Evolutionary conservation across 192 early-diverging fungal genomes (phyloP).

Genomic region (Ambispora gerdemannii): DNA sequence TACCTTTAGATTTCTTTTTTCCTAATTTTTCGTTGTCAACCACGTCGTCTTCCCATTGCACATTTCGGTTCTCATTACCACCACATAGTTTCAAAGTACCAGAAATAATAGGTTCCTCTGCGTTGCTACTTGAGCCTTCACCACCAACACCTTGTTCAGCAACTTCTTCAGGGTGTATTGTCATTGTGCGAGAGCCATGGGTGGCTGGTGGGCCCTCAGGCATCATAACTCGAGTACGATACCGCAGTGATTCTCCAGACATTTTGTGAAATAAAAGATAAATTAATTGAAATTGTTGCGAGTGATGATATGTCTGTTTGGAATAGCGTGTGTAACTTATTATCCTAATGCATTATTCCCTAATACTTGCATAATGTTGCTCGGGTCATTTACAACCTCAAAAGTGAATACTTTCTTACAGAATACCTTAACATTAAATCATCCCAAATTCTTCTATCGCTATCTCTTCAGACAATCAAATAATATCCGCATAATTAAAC

Average conservation of each 20-base stretch:
- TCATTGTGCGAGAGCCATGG: slow-evolving; percentile 33
- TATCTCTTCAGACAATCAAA: too few species aligned
- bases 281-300: too few species aligned
- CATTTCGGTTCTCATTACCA: slow-evolving; percentile 36
- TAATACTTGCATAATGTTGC: too few species aligned
- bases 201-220: slow-evolving; percentile 16
- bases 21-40: slow-evolving; percentile 65
- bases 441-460: too few species aligned
- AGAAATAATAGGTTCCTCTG: background rate
- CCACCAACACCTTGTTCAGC: slow-evolving; percentile 2
- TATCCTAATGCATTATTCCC: too few species aligned
- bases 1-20: slow-evolving; percentile 64
- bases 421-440: too few species aligned
- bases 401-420: too few species aligned
- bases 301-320: too few species aligned
- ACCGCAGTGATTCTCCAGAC: background rate
- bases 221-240: background rate
- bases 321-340: too few species aligned
- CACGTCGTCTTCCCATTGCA: slow-evolving; percentile 60
- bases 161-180: slow-evolving; percentile 24
- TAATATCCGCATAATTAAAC: too few species aligned
- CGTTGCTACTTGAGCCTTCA: background rate
- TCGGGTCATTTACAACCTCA: too few species aligned
- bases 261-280: too few species aligned
- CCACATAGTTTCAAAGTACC: slow-evolving; percentile 52